Evolutionary conservation across 345 rosid genomes (phyloP).

Genomic region (Eucalyptus tenuipes): DNA sequence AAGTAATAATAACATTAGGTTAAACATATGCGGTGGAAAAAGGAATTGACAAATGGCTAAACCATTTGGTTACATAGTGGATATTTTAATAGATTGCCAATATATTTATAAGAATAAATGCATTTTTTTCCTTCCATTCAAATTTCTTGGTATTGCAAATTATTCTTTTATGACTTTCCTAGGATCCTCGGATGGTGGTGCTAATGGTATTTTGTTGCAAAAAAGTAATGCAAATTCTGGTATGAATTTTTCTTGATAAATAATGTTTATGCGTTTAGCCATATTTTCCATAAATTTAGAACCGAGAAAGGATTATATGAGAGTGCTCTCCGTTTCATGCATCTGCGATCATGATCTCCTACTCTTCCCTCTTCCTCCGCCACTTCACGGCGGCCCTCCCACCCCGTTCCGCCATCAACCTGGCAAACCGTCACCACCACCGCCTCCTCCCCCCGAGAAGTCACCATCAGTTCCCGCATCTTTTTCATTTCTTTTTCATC

Average conservation of each 20-base stretch:
- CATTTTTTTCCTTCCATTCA: neutral
- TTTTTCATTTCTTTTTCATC: neutral
- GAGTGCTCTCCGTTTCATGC: neutral
- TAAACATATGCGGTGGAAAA: too few species aligned
- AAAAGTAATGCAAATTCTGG: neutral
- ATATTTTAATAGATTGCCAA: too few species aligned
- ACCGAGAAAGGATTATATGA: neutral
- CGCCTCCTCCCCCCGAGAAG: neutral
- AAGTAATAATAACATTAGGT: too few species aligned
- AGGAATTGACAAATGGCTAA: too few species aligned
- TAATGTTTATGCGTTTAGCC: neutral
- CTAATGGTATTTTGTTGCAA: neutral
- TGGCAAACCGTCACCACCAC: neutral
- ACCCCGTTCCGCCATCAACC: neutral
- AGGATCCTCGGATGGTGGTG: neutral
- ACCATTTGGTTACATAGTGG: rapidly evolving
- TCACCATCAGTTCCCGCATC: neutral
- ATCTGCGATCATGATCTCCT: neutral
- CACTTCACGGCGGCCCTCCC: neutral
- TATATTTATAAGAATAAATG: neutral
- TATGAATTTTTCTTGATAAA: neutral
- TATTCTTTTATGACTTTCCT: neutral
- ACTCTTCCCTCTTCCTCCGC: neutral
- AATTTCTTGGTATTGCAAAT: neutral
- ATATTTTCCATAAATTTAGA: neutral